Evolutionary conservation across 1,284 basidiomycete species (phyloP).

Genomic region (Schizopora paradoxa): DNA sequence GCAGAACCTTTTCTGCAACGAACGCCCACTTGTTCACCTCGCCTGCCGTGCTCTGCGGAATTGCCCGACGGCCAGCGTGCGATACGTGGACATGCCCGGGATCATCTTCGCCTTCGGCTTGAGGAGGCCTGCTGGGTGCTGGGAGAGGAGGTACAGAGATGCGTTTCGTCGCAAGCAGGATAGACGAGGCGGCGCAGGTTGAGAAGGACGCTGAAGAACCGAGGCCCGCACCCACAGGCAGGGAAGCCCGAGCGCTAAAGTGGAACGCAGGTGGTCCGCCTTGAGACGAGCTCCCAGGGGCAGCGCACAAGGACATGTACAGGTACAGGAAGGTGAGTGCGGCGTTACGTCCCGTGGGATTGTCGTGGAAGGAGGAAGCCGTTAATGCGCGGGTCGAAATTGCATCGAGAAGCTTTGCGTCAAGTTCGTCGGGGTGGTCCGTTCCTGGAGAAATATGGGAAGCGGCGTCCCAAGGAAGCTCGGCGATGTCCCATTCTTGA

Average conservation of each 20-base stretch:
- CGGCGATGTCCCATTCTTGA: conserved; percentile 75
- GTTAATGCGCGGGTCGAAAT: conserved; percentile 52
- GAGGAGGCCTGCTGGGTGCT: conserved; percentile 36
- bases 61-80: conserved; percentile 58
- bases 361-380: conserved; percentile 33
- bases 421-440: conserved; percentile 61
- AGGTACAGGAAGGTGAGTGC: conserved; percentile 88
- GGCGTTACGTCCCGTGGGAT: conserved; percentile 58
- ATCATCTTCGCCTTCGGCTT: conserved; percentile 24
- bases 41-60: conserved; percentile 58
- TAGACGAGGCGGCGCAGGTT: conserved; percentile 75
- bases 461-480: conserved; percentile 84
- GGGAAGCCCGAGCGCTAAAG: conserved; percentile 83
- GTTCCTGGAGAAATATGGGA: conserved; percentile 47
- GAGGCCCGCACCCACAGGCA: conserved; percentile 97
- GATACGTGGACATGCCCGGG: conserved; percentile 56
- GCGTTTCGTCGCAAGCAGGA: conserved; percentile 69
- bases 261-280: conserved; percentile 75
- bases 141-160: conserved; percentile 50
- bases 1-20: conserved; percentile 91
- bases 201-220: conserved; percentile 97
- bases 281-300: conserved; percentile 41
- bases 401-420: conserved; percentile 65
- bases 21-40: conserved; percentile 93
- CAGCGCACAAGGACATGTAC: conserved; percentile 85